These are phyloP conservation scores for Aquilaria sinensis DNA, from an alignment of 345 rosid genomes.

Conservation along the genomic window DNA sequence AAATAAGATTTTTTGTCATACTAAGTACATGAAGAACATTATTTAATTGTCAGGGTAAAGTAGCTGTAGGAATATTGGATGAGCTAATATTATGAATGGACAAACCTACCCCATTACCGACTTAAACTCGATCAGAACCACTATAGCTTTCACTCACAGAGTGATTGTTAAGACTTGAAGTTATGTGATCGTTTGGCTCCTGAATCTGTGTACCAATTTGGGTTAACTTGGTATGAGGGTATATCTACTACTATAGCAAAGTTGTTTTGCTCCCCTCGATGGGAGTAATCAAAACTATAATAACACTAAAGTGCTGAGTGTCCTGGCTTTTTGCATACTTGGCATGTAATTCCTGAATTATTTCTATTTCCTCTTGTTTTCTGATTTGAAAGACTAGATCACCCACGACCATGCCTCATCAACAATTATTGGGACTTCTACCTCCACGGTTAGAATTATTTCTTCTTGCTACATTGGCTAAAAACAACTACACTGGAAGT, in stretches of 20 bases:
- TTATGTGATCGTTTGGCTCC: no score
- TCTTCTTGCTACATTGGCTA: not conserved
- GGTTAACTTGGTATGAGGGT: no score
- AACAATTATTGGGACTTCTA: not conserved
- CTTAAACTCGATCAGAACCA: no score
- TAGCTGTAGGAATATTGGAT: not conserved
- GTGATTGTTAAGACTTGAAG: no score
- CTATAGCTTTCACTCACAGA: no score
- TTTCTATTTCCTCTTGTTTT: not conserved
- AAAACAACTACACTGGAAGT: not conserved
- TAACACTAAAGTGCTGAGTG: not conserved
- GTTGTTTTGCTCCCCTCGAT: no score
- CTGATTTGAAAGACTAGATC: not conserved
- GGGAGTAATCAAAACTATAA: not conserved
- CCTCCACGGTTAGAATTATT: not conserved
- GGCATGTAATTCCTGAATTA: not conserved
- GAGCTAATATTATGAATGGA: not conserved
- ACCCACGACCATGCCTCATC: not conserved
- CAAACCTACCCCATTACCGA: not conserved
- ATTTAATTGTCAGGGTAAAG: not conserved
- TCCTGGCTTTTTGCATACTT: not conserved
- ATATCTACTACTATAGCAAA: no score
- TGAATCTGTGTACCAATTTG: no score
- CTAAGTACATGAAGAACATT: conserved; percentile 8
- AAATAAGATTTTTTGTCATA: not conserved